Percentiles rank a stretch among this genome's conserved stretches.
phyloP scores from a whole-genome alignment of 139 green algal genomes.

The Chlamydomonas asymmetrica region DNA sequence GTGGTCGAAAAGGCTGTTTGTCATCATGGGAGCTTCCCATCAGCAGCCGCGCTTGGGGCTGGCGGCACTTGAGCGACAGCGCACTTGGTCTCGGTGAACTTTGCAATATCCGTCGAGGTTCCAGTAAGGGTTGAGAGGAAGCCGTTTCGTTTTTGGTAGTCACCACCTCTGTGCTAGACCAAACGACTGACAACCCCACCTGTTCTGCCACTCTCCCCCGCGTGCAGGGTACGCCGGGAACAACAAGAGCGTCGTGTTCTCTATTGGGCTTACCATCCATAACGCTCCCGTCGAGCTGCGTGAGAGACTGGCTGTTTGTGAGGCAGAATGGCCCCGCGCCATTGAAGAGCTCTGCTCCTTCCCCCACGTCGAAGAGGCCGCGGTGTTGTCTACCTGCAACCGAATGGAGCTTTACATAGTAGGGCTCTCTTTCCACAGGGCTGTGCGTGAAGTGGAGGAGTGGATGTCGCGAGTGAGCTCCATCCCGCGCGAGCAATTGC shows the following conservation, averaged over 20 bases:
- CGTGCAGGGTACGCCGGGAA: conserved; percentile 84
- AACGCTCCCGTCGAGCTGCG: conserved; percentile 89
- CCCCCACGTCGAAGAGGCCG: conserved; percentile 96
- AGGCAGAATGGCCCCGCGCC: conserved; percentile 87
- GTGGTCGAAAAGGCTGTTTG: too few relatives aligned
- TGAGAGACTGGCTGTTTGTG: conserved; percentile 91
- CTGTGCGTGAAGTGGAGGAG: conserved; percentile 89
- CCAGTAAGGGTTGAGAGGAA: too few relatives aligned
- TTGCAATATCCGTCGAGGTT: too few relatives aligned
- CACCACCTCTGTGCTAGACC: too few relatives aligned
- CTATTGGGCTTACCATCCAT: conserved; percentile 91
- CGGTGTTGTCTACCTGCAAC: conserved; percentile 96
- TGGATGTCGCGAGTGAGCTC: conserved; percentile 88
- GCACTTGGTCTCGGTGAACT: too few relatives aligned
- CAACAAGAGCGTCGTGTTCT: conserved; percentile 88
- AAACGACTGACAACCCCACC: too few relatives aligned
- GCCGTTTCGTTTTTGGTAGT: too few relatives aligned
- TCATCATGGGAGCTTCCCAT: too few relatives aligned
- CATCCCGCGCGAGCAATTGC: conserved; percentile 83
- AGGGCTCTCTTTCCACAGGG: conserved; percentile 84
- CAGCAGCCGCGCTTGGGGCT: too few relatives aligned
- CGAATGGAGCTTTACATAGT: conserved; percentile 96
- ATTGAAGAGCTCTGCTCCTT: conserved; percentile 87
- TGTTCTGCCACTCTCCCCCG: too few relatives aligned
- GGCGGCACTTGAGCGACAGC: too few relatives aligned